Evolutionary conservation across 2,329 filamentous ascomycete species (phyloP).

Genomic region (Aschersonia sp.): DNA sequence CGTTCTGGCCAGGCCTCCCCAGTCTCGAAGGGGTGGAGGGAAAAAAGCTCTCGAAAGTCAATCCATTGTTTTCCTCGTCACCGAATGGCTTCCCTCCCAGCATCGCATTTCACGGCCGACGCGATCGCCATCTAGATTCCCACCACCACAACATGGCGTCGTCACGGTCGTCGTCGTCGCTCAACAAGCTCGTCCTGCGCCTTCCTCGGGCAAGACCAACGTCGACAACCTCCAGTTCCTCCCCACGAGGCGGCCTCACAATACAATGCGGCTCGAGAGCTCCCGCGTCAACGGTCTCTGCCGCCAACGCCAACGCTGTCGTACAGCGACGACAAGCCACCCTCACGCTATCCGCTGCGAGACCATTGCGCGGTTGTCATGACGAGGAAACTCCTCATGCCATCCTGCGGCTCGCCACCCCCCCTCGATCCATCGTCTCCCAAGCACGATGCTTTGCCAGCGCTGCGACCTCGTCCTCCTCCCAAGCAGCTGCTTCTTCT

Average conservation of each 20-base stretch:
- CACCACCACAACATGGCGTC: background rate
- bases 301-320: background rate
- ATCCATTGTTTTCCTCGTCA: too few species aligned
- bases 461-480: background rate
- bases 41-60: too few species aligned
- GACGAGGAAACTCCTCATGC: background rate
- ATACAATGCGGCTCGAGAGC: background rate
- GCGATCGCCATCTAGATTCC: background rate
- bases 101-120: background rate
- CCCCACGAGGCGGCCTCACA: too few species aligned
- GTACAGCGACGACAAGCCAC: background rate
- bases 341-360: too few species aligned
- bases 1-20: too few species aligned
- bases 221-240: too few species aligned
- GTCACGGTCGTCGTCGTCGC: background rate
- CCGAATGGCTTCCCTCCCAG: background rate
- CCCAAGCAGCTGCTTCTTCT: background rate
- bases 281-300: background rate
- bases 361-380: too few species aligned
- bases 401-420: background rate
- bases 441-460: slow-evolving; percentile 6
- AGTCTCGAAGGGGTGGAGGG: too few species aligned
- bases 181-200: background rate
- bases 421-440: background rate
- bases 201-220: background rate